Percentiles rank a stretch among this genome's conserved stretches.
Evolutionary conservation across 768 basidiomycete species (phyloP).

Genomic region (Pulveroboletus sp.): DNA sequence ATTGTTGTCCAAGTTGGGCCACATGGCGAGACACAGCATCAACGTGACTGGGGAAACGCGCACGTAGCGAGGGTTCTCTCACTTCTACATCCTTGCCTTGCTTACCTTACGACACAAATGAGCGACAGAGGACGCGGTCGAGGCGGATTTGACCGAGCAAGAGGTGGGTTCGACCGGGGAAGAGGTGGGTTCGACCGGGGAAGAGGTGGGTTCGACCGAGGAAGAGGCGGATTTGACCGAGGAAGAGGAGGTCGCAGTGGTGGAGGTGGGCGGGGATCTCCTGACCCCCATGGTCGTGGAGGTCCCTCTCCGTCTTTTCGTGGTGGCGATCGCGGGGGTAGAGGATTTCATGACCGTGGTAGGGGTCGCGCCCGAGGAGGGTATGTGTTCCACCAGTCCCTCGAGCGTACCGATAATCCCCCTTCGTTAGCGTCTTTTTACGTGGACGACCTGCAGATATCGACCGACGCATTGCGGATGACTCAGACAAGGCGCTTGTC

Average conservation of each 20-base stretch:
- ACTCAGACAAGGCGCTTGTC: conserved; percentile 43
- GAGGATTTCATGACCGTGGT: conserved; percentile 27
- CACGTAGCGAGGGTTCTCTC: neutral
- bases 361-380: conserved; percentile 36
- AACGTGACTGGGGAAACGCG: conserved; percentile 9
- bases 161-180: conserved; percentile 27
- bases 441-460: conserved; percentile 41
- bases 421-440: conserved; percentile 36
- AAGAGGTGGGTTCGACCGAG: too few relatives aligned
- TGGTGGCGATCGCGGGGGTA: conserved; percentile 29
- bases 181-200: conserved; percentile 13
- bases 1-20: conserved; percentile 3
- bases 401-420: neutral
- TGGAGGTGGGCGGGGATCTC: conserved; percentile 32
- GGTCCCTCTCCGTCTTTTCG: conserved; percentile 22
- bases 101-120: conserved; percentile 16
- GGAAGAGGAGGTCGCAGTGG: conserved; percentile 33
- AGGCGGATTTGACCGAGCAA: too few relatives aligned
- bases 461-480: conserved; percentile 45
- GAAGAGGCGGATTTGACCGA: conserved; percentile 21
- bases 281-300: conserved; percentile 25
- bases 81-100: neutral
- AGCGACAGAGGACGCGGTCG: conserved; percentile 38
- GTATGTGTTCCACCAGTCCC: conserved; percentile 22
- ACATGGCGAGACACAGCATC: conserved; percentile 18